Evolutionary conservation across 495 filamentous ascomycete species (phyloP), one percentile per base, ranked within the genome.

Genomic region (Neurospora sp.): DNA sequence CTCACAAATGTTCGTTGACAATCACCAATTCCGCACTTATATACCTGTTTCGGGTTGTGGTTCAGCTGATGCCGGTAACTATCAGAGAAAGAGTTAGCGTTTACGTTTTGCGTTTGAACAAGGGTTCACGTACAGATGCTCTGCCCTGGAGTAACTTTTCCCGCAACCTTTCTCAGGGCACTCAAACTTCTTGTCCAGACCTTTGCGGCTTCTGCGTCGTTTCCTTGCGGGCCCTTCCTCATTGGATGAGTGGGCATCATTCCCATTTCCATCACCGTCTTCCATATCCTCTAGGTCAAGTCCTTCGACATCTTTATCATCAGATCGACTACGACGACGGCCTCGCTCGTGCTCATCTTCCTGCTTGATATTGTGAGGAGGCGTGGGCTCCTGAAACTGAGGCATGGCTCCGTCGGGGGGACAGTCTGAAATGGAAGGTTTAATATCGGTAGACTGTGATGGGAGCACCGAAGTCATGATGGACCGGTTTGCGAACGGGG

Each of bases 41-140:
- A 99, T 41, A 98, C 97, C 78, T 96, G 92, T 82, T 99, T 98
- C 9, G 95, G 94, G 86, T 86, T 91, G 91, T 96, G 96, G 78
- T 99, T 99, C 77, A 99, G 82, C 83, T 98, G 95, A 82, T 99
- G 96, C 31, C 96, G 90, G 82, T 97, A 88, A 40, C 87, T 89
- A 66, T 76, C 20, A 23, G 39, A 37, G 39, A 27, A 44, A 40
- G 70, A 35, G 74, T 79, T 73, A 78, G 81, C 74, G 81, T 71
- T 74, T 69, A 9, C 8, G 12, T 35, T 35, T 2, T 31, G 23
- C 23, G 12, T 7, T 27, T 42, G 7, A 44, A 70, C 12, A 14
- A 16, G 20, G n/a, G 18, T 20, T 70, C 70, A 66, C 86, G 82
- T 82, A 97, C 81, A 99, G 87, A 85, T 99, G 96, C 82, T 99